Percentiles rank a stretch among this genome's conserved stretches.
Conservation (phyloP, 129 eudicot genomes). For the Helianthus annuus region DNA sequence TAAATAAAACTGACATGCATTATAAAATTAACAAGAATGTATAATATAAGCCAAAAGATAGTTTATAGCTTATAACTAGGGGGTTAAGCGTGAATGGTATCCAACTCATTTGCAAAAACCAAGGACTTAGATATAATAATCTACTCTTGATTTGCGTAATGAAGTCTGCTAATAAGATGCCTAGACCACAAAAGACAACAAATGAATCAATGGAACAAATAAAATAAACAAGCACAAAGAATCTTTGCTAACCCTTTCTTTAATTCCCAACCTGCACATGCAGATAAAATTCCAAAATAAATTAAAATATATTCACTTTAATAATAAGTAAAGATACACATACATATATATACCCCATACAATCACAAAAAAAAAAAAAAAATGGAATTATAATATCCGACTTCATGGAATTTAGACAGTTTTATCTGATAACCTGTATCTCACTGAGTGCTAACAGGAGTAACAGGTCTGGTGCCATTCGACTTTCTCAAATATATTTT, state of each 20-base stretch:
- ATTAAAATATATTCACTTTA: background rate
- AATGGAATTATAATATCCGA: background rate
- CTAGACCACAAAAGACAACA: slow-evolving; percentile 44
- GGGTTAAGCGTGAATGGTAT: slow-evolving; percentile 7
- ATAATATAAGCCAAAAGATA: slow-evolving; percentile 1
- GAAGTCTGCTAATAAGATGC: slow-evolving; percentile 34
- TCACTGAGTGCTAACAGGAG: slow-evolving; percentile 5
- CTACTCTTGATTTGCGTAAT: slow-evolving; percentile 34
- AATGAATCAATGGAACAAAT: slow-evolving; percentile 20
- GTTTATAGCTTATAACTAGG: background rate
- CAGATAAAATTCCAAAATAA: slow-evolving; percentile 25
- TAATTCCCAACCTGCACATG: slow-evolving; percentile 32
- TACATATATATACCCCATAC: slow-evolving; percentile 6
- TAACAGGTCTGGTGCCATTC: background rate
- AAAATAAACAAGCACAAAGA: slow-evolving; percentile 34
- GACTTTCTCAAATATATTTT: background rate
- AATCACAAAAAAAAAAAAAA: slow-evolving; percentile 10
- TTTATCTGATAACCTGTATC: slow-evolving; percentile 12
- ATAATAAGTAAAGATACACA: background rate
- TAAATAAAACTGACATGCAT: slow-evolving; percentile 6
- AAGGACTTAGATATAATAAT: slow-evolving; percentile 25
- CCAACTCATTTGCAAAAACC: slow-evolving; percentile 21
- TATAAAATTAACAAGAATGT: background rate
- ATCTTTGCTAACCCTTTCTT: slow-evolving; percentile 33
- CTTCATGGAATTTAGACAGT: slow-evolving; percentile 15